A percentile compares a stretch with the other conserved stretches of the same genome.
Conservation (phyloP, 2,329 filamentous ascomycete species). For the Diaporthe longicolla region DNA sequence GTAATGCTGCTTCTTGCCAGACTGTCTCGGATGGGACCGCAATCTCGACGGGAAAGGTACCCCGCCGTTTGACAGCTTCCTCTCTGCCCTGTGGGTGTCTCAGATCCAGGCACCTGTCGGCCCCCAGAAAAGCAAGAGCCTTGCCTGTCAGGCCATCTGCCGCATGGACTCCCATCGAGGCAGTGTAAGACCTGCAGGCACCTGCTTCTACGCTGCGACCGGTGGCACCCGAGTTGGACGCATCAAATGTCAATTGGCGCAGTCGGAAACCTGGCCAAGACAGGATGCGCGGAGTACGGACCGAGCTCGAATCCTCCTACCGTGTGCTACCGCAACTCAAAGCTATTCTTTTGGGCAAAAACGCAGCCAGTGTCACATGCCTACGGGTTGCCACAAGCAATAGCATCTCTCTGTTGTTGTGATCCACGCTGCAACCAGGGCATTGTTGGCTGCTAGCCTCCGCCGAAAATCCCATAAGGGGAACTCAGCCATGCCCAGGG, state of each 20-base stretch:
- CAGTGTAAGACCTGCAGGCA: conserved; percentile 24
- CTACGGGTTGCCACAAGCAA: background rate
- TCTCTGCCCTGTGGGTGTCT: conserved; percentile 31
- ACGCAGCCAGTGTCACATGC: conserved; percentile 25
- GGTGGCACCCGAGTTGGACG: conserved; percentile 1
- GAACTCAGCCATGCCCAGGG: background rate
- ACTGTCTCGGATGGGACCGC: conserved; percentile 39
- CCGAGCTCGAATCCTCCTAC: conserved; percentile 28
- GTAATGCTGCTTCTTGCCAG: conserved; percentile 23
- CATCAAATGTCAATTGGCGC: conserved; percentile 21
- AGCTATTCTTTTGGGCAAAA: conserved; percentile 4
- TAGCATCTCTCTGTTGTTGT: conserved; percentile 7
- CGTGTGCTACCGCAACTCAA: background rate
- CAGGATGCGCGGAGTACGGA: conserved; percentile 30
- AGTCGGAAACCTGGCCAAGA: conserved; percentile 19
- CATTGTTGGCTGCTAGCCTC: background rate
- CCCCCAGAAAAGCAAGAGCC: conserved; percentile 19
- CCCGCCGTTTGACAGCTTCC: conserved; percentile 34
- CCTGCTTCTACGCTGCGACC: conserved; percentile 21
- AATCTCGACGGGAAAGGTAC: conserved; percentile 34
- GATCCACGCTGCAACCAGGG: conserved; percentile 13
- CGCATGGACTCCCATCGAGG: conserved; percentile 24
- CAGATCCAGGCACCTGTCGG: conserved; percentile 20
- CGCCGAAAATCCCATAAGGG: conserved; percentile 6
- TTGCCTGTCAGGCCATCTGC: conserved; percentile 27